phyloP scores from a whole-genome alignment of 306 rosid species.

The Trifolium pratense region DNA sequence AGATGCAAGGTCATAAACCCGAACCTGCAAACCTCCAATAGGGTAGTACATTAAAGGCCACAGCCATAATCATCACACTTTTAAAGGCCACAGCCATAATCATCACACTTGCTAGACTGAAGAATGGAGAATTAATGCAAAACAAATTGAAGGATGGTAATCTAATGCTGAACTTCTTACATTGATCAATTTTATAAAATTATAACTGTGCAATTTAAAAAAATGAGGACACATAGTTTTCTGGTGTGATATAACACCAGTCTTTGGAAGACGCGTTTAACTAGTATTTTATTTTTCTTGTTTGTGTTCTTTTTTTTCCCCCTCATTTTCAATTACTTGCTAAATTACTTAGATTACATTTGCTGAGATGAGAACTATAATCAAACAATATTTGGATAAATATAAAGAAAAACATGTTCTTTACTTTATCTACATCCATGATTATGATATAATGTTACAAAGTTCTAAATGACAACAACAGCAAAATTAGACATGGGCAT shows the following conservation, averaged over 20 bases:
- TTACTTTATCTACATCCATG: background rate
- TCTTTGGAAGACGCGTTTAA: background rate
- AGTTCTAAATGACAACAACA: background rate
- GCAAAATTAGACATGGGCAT: background rate
- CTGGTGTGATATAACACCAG: slow-evolving; percentile 7
- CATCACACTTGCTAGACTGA: slow-evolving; percentile 21
- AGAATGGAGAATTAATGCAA: background rate
- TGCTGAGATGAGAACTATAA: background rate
- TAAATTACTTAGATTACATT: background rate
- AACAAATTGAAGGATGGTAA: slow-evolving; percentile 29
- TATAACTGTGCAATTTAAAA: background rate
- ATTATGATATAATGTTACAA: background rate
- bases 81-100: slow-evolving; percentile 32
- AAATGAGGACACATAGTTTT: slow-evolving; percentile 5
- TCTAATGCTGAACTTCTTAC: slow-evolving; percentile 33
- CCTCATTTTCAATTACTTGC: background rate
- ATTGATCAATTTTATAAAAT: slow-evolving; percentile 15
- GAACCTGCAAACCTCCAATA: slow-evolving; percentile 73
- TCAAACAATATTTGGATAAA: slow-evolving; percentile 13
- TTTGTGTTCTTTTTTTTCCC: background rate
- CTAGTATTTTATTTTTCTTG: background rate
- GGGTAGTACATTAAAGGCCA: slow-evolving; percentile 28
- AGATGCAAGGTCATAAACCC: slow-evolving; percentile 80
- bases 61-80: slow-evolving; percentile 25
- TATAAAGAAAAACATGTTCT: background rate